phyloP scores from a whole-genome alignment of 257 asterid species.

The Ligustrum vulgare region DNA sequence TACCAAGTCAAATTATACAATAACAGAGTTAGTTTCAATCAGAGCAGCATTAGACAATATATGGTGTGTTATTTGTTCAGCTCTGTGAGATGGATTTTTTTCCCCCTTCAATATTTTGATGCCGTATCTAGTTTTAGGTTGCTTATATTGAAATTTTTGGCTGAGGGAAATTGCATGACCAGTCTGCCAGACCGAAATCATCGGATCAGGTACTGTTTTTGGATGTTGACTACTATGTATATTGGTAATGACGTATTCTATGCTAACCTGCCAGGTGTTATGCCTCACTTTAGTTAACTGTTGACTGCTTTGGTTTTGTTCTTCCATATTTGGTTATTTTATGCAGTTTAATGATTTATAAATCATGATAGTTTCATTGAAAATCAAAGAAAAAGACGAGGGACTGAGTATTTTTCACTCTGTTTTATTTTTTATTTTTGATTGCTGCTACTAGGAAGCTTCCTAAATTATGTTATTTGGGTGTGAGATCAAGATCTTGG shows the following conservation, averaged over 20 bases:
- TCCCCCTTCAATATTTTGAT: no score
- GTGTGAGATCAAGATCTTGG: constrained; percentile 6
- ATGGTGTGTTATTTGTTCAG: no score
- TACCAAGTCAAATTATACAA: background rate
- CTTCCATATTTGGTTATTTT: background rate
- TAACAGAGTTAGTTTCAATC: no score
- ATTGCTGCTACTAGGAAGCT: constrained; percentile 4
- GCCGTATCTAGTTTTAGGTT: background rate
- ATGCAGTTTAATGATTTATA: background rate
- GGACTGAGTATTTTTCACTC: background rate
- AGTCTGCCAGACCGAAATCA: background rate
- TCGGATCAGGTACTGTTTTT: background rate
- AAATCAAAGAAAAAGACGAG: background rate
- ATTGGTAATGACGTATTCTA: background rate
- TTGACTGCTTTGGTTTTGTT: background rate
- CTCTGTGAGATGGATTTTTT: no score
- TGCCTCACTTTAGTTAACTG: background rate
- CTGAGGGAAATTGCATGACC: background rate
- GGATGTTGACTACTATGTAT: background rate
- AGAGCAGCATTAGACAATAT: no score
- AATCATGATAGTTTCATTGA: background rate
- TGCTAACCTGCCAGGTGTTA: background rate
- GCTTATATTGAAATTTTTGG: background rate
- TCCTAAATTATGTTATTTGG: background rate
- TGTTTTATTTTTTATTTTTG: background rate